Percentiles rank a stretch among this genome's conserved stretches.
phyloP scores from a whole-genome alignment of 768 basidiomycete species.

The Cyathus striatus region DNA sequence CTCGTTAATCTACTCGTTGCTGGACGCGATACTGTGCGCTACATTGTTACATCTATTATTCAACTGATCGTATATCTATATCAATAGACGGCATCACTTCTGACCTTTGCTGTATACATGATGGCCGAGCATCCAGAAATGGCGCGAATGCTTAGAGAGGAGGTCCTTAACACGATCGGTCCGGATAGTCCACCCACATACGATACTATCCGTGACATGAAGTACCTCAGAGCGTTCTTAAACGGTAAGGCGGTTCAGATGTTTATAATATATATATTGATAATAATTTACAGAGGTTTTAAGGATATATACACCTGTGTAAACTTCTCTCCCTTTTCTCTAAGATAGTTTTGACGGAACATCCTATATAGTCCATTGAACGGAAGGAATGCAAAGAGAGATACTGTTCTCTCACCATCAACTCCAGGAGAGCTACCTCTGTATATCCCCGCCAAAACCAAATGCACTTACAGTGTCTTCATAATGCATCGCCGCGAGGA shows the following conservation, averaged over 20 bases:
- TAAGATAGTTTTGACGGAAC: not conserved
- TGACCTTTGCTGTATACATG: slow-evolving; percentile 41
- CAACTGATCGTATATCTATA: not conserved
- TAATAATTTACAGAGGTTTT: slow-evolving; percentile 30
- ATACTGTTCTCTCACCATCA: slow-evolving; percentile 22
- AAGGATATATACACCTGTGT: slow-evolving; percentile 33
- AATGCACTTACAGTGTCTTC: slow-evolving; percentile 25
- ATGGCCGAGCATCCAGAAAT: slow-evolving; percentile 39
- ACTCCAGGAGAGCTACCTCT: slow-evolving; percentile 19
- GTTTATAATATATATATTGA: not conserved
- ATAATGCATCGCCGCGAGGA: slow-evolving; percentile 38
- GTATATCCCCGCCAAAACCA: slow-evolving; percentile 29
- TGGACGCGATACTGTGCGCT: slow-evolving; percentile 48
- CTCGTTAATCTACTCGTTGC: slow-evolving; percentile 17
- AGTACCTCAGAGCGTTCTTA: slow-evolving; percentile 26
- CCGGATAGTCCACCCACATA: slow-evolving; percentile 29
- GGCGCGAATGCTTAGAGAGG: slow-evolving; percentile 31
- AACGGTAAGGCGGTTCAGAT: slow-evolving; percentile 18
- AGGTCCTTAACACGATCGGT: slow-evolving; percentile 36
- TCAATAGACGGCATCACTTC: slow-evolving; percentile 28
- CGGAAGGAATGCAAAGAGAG: slow-evolving; percentile 16
- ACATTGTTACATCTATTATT: slow-evolving; percentile 21
- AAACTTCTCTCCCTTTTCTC: slow-evolving; percentile 7
- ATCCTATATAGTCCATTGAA: slow-evolving; percentile 28
- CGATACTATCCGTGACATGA: slow-evolving; percentile 43